These are phyloP conservation scores for Wickerhamomyces chambardii DNA, from an alignment of 805 yeast species.

Conservation along the genomic window DNA sequence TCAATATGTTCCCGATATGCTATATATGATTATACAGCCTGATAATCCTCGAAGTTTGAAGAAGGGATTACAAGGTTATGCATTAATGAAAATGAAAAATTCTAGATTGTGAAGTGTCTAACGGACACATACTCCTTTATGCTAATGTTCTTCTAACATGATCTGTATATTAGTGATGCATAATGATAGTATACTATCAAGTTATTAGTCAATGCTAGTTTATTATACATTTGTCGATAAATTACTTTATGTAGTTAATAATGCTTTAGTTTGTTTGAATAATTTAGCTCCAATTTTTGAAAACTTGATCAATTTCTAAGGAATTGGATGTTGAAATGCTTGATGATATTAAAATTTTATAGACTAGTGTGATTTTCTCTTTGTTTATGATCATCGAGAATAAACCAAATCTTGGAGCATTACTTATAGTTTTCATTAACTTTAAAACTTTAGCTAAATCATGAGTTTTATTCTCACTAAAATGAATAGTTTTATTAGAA, in stretches of 20 bases:
- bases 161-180: no score
- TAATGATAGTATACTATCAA: no score
- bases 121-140: no score
- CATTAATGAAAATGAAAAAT: conserved; percentile 1
- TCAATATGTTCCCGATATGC: conserved; percentile 28
- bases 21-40: conserved; percentile 32
- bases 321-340: neutral
- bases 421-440: conserved; percentile 5
- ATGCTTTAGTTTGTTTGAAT: no score
- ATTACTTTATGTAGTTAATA: no score
- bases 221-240: no score
- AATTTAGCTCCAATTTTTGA: neutral
- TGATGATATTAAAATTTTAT: neutral
- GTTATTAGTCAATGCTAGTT: no score
- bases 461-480: no score
- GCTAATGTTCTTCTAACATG: no score
- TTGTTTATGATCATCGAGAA: conserved; percentile 10
- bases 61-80: conserved; percentile 13
- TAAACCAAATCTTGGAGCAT: conserved; percentile 14
- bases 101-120: no score
- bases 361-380: neutral
- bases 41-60: conserved; percentile 7
- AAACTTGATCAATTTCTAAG: neutral
- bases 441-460: neutral
- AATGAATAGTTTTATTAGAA: neutral